A percentile compares a stretch with the other conserved stretches of the same genome.
Evolutionary conservation across 2,329 filamentous ascomycete species (phyloP).

Genomic region (Ophiostoma ips): DNA sequence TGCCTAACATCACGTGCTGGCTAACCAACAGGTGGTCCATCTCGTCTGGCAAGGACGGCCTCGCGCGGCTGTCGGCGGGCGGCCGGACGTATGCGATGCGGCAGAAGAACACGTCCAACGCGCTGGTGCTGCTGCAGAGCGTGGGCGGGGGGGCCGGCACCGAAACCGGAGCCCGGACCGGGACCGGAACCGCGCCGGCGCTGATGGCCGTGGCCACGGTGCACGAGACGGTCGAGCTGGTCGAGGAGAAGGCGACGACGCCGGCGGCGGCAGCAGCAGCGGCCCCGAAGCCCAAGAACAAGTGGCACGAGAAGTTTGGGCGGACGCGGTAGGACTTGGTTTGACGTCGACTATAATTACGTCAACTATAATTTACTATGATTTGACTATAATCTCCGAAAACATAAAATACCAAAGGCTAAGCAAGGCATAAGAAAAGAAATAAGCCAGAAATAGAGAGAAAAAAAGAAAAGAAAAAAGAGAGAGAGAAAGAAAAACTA

Average conservation of each 20-base stretch:
- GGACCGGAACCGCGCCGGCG: slow-evolving; percentile 18
- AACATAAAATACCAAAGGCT: too few species aligned
- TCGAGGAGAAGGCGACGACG: slow-evolving; percentile 23
- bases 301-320: slow-evolving; percentile 48
- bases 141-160: neutral
- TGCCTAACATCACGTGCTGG: neutral
- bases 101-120: slow-evolving; percentile 55
- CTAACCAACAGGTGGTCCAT: slow-evolving; percentile 11
- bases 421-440: too few species aligned
- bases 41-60: slow-evolving; percentile 34
- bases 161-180: too few species aligned
- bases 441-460: too few species aligned
- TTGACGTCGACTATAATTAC: too few species aligned
- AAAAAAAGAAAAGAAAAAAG: too few species aligned
- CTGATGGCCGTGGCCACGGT: slow-evolving; percentile 40
- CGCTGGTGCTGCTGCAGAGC: slow-evolving; percentile 38
- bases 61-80: slow-evolving; percentile 39
- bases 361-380: too few species aligned
- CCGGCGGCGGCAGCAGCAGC: slow-evolving; percentile 5
- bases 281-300: slow-evolving; percentile 28
- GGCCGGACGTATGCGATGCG: slow-evolving; percentile 42
- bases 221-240: slow-evolving; percentile 49
- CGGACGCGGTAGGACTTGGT: slow-evolving; percentile 23
- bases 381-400: too few species aligned
- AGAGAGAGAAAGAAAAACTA: too few species aligned